Evolutionary conservation across 2,329 filamentous ascomycete genomes (phyloP), one percentile per base, ranked within the genome.

Genomic region (Ramularia collo-cygni): DNA sequence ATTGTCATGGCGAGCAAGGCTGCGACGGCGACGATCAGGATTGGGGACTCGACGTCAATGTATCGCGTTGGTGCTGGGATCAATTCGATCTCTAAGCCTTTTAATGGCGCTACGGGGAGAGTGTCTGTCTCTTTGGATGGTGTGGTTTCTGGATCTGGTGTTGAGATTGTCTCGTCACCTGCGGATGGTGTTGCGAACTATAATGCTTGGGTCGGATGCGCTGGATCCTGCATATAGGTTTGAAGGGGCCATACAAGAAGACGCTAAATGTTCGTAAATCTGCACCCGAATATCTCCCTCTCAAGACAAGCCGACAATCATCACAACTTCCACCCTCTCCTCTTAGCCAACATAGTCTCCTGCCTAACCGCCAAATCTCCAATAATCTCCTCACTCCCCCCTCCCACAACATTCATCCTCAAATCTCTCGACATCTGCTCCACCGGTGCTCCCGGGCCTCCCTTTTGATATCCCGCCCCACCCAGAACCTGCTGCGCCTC

Each of bases 401-500:
- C 60, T 14, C 59, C 59, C 2, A 61, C 59, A 16, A 62, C 63
- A 58, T 65, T 62, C 44, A 75, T 71, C 31, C 72, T 62, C 26
- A 70, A 61, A 59, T 75, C 72, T 19, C 72, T 63, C 40, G 67
- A 71, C 37, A 75, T 74, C 47, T 73, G 70, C 54, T 76, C 72
- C 28, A 76, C 67, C 2, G 65, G 63, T 24, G 61, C 70, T 2
- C 72, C 72, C 28, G 66, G 69, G 0, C 71, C 71, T 7, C 56
- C 78, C 46, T 63, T 68, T 30, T 71, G 67, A 56, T 75, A 76
- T 2, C 71, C 71, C 4, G 69, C 63, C 0, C 72, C 72, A 7
- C 72, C 72, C 51, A 76, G 60, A 10, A 76, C 65, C 53, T 77
- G 74, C 56, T 76, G 73, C 3, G 72, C 72, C 47, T 76, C 73